Base-by-base conservation (phyloP, 2,329 filamentous ascomycete genomes). In the Colletotrichum theobromicola region DNA sequence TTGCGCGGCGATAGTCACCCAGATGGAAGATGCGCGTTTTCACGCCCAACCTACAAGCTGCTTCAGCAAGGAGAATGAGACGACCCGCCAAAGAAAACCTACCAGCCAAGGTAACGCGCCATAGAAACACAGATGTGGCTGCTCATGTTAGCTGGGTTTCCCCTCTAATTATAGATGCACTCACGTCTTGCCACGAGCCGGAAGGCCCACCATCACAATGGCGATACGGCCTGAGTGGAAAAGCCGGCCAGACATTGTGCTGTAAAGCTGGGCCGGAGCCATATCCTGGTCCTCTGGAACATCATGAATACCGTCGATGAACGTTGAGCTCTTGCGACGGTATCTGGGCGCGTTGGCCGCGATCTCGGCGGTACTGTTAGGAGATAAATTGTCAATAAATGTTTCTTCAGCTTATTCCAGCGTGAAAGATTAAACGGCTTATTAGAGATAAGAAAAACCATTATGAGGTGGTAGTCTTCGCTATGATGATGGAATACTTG, bases 1-100 rank as follows among this genome's bases (percentile, higher is more conserved):
- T 98, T 35, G 95, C 96, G 82, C 97, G 92, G 78, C 97, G 94
- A 83, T 99, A 99, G 85, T 99, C 97, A 72, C 97, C 97, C 18
- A 99, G 88, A 82, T 99, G 97, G 83, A 99, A 99, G 79, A 98
- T 97, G 78, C 96, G 94, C 37, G 97, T 98, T 87, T 99, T 99
- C 74, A 99, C 97, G 76, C 97, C 97, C 50, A 99, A 90, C 97
- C 92, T 94, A 21, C n/a, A 9, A 46, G 6, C 61, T 26, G 6
- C 8, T 18, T 76, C n/a, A 72, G 67, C 12, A 76, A 53, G 24
- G 80, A 76, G 77, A 75, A 28, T 16, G 37, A 50, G 21, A 50
- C 10, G 3, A 24, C n/a, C n/a, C 10, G n/a, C 2, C 42, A 50
- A 50, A 13, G n/a, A 21, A 7, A 50, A 83, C 88, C 81, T 85